Base-by-base conservation (phyloP, 441 rosid genomes). In the Adansonia rubrostipa region DNA sequence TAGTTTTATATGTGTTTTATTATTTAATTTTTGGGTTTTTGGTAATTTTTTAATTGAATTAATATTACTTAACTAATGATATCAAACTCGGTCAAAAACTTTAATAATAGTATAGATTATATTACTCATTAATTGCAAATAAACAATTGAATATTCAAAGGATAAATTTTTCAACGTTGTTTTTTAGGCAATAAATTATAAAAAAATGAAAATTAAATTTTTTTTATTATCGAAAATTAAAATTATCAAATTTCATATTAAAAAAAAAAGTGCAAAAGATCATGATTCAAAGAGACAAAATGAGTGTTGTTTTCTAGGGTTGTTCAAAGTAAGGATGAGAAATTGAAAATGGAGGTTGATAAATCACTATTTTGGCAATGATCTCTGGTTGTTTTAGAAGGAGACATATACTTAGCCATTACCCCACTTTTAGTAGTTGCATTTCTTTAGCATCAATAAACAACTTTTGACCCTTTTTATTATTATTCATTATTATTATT, bases 371-470 rank as follows among this genome's bases (percentile, higher is more conserved):
- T 64, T 33, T 33, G 47, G 22, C 20, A 50, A 64, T 64, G 45
- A 44, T n/a, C 54, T 22, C 42, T 22, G 17, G 2, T 22, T 24
- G 71, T 75, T 75, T 76, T 48, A 60, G 77, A 63, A 9, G 28
- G 54, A 50, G 33, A 63, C 78, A 47, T 47, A 4, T 24, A 54
- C 73, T 83, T 71, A 4, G 54, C 9, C 11, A 60, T 66, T 47
- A 80, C 78, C 44, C 75, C 15, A 58, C 56, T 74, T 54, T 62
- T 62, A 42, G 80, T 71, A 22, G 83, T 73, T 81, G 76, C 71
- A 24, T 81, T 83, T 71, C 82, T 84, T 80, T 70, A 33, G 65
- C 60, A 64, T 51, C 10, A 74, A 74, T 74, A 61, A 60, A 77
- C 65, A 66, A 5, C 24, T 33, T 53, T 13, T 68, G 73, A 68